Conservation (phyloP, 2,329 filamentous ascomycete genomes). For the Pseudogymnoascus sp. region DNA sequence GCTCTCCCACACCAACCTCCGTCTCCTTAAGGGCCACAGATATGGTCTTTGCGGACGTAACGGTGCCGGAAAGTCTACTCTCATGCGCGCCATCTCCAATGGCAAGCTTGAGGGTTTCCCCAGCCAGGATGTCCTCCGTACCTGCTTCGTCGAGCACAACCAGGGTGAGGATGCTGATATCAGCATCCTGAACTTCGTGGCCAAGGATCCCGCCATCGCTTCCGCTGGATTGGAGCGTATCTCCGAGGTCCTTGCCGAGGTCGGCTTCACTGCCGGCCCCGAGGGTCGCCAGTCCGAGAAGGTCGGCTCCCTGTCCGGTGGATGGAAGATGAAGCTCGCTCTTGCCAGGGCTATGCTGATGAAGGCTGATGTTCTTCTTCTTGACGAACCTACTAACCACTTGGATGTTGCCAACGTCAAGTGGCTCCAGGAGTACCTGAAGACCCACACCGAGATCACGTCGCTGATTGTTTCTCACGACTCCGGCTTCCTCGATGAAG, state of each 20-base stretch:
- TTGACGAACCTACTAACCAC: constrained; percentile 99
- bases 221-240: constrained; percentile 75
- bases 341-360: constrained; percentile 93
- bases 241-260: constrained; percentile 73
- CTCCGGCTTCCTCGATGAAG: constrained; percentile 91
- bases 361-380: constrained; percentile 87
- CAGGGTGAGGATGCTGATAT: constrained; percentile 96
- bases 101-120: constrained; percentile 98
- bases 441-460: constrained; percentile 92
- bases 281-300: constrained; percentile 82
- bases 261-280: constrained; percentile 86
- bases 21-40: constrained; percentile 89
- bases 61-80: constrained; percentile 95
- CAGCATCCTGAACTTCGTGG: constrained; percentile 87
- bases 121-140: constrained; percentile 81
- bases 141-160: constrained; percentile 98
- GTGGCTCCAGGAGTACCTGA: constrained; percentile 93
- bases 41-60: constrained; percentile 97
- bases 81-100: constrained; percentile 93
- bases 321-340: constrained; percentile 99
- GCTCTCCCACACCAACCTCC: constrained; percentile 89
- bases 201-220: constrained; percentile 80
- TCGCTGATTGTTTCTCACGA: constrained; percentile 98
- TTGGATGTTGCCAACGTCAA: constrained; percentile 92
- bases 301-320: constrained; percentile 90